Base-by-base conservation (phyloP, 306 rosid species). In the Lagenaria siceraria region DNA sequence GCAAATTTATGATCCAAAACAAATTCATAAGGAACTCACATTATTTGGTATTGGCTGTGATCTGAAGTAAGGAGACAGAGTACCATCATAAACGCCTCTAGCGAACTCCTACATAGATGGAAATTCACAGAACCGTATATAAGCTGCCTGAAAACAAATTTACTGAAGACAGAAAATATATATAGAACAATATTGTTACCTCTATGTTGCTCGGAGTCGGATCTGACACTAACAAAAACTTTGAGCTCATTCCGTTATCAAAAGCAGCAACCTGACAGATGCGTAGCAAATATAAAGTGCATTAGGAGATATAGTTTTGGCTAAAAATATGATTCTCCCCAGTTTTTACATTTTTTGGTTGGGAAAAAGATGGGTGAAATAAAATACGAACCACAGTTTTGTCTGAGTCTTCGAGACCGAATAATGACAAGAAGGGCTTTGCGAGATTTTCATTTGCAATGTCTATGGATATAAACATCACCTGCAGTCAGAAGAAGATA, bases 21-120 rank as follows among this genome's bases (percentile, higher is more conserved):
- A 17, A 80, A 78, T 46, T 77, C 58, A 58, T 43, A 42, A 51
- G 78, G 33, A n/a, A 80, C 97, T 89, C 85, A 92, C 97, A 10
- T 88, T 95, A 83, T 89, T 91, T 25, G 97, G 97, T 81, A 88
- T 87, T 66, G 97, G 90, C 83, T 89, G 96, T 22, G 97, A 95
- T 84, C 91, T 95, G 88, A 75, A 95, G 90, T 83, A 89, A 9
- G 91, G 86, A 43, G 87, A 79, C 79, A 84, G 82, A 65, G 93
- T 85, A 74, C 97, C 97, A 62, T 83, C 86, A 79, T 89, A 25
- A 76, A 95, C 87, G 54, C 89, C 79, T 51, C 79, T 81, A 84
- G 93, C 87, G 84, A 95, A 95, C 43, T 85, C 93, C 99, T 95
- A 82, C 68, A 88, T 56, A 81, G 18, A 80, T 71, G 74, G 53